Base-by-base conservation (phyloP, 495 filamentous ascomycete genomes). In the Xylaria nigripes region DNA sequence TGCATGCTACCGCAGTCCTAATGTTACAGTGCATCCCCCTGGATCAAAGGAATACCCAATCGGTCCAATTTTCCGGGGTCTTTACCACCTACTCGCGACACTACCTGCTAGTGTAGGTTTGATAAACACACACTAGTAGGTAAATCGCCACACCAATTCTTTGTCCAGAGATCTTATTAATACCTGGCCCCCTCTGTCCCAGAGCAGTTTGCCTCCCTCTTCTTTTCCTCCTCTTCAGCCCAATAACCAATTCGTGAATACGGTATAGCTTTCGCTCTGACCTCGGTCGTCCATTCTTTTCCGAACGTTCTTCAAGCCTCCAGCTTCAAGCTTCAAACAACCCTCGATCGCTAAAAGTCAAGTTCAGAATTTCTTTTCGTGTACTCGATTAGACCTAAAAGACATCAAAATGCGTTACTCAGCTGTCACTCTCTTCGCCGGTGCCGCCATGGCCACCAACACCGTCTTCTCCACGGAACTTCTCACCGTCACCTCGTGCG, bases 241-340 rank as follows among this genome's bases (percentile, higher is more conserved):
- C 68, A 78, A 58, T 69, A 74, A 72, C 72, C 78, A 78, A 75
- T 68, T 70, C 63, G 65, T 69, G 69, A 58, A 68, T 62, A 66
- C 64, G n/a, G n/a, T n/a, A n/a, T n/a, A 68, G 66, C 68, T 64
- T 70, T 68, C 61, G 67, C 68, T 69, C 76, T 75, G 76, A 76
- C 77, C 76, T 80, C 73, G 76, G 78, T 79, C 76, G 76, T 80
- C 77, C 77, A 81, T 64, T 79, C 76, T 79, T 79, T 76, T 55
- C 30, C 45, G 25, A 64, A 64, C 70, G 67, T 69, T 49, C 51
- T 60, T 52, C 68, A 67, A 71, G 65, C 68, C 69, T 70, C 56
- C 54, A 64, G 72, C 72, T 77, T 71, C 60, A 61, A 40, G 12
- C 36, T 40, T 40, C 36, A 3, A 16, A 2, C 36, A 29, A 29